A percentile compares a stretch with the other conserved stretches of the same genome.
phyloP scores from a whole-genome alignment of 345 rosid genomes.

The Melaleuca alternifolia region DNA sequence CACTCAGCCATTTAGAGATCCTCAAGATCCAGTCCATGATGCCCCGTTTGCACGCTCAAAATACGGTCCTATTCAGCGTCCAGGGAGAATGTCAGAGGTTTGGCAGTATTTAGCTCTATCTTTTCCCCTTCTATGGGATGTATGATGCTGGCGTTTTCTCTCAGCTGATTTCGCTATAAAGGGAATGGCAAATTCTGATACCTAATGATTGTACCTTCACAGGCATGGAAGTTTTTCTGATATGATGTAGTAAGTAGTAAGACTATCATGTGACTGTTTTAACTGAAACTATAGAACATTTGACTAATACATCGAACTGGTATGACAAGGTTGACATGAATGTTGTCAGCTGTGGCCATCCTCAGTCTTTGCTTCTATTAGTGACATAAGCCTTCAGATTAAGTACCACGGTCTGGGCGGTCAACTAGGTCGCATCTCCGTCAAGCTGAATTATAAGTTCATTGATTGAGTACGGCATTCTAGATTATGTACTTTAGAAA shows the following conservation, averaged over 20 bases:
- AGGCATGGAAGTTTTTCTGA: not conserved
- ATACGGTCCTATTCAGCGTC: not conserved
- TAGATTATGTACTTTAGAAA: not conserved
- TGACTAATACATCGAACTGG: not conserved
- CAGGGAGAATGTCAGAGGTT: not conserved
- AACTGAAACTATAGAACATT: not conserved
- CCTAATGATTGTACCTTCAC: not conserved
- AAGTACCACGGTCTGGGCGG: not conserved
- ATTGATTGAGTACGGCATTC: not conserved
- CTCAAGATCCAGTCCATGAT: not conserved
- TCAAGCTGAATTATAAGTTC: too few relatives aligned
- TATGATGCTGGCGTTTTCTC: not conserved
- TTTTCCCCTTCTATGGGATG: not conserved
- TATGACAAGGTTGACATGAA: not conserved
- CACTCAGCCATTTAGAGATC: not conserved
- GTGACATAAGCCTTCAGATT: not conserved
- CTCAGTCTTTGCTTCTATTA: not conserved
- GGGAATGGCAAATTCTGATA: not conserved
- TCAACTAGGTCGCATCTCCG: too few relatives aligned
- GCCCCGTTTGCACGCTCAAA: not conserved
- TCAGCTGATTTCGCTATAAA: not conserved
- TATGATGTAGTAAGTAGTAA: not conserved
- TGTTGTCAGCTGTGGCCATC: not conserved
- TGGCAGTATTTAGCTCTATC: not conserved
- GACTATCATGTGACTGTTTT: not conserved